A percentile compares a stretch with the other conserved stretches of the same genome.
These are phyloP conservation scores for Apiotrichum siamense DNA, from an alignment of 1,284 basidiomycete species.

Conservation along the genomic window DNA sequence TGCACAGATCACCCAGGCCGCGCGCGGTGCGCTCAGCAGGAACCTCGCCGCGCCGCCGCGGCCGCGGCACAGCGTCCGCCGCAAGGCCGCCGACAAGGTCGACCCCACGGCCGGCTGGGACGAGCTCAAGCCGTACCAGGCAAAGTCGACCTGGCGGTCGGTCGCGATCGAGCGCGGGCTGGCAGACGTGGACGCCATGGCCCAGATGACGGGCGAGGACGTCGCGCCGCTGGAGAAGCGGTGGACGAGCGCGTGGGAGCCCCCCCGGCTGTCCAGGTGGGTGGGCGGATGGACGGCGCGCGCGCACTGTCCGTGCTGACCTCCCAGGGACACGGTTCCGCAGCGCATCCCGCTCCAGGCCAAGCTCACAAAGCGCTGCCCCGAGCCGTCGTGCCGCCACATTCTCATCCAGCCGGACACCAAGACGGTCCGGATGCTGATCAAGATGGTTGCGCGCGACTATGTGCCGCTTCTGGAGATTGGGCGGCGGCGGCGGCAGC, in stretches of 20 bases:
- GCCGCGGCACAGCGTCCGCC: neutral
- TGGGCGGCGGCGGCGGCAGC: constrained; percentile 43
- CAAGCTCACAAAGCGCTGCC: constrained; percentile 92
- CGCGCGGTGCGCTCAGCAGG: constrained; percentile 33
- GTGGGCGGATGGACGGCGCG: constrained; percentile 28
- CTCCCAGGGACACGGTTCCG: constrained; percentile 52
- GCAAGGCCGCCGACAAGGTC: constrained; percentile 2
- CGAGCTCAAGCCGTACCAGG: constrained; percentile 34
- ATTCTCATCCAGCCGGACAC: constrained; percentile 97
- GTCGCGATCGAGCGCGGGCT: constrained; percentile 18
- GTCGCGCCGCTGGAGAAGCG: constrained; percentile 69
- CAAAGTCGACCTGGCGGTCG: constrained; percentile 33
- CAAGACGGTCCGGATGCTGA: constrained; percentile 91
- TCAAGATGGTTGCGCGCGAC: constrained; percentile 89
- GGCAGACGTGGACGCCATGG: constrained; percentile 48
- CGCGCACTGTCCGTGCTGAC: neutral
- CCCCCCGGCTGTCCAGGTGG: constrained; percentile 60
- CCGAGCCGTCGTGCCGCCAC: constrained; percentile 69
- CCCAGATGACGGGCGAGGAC: constrained; percentile 57
- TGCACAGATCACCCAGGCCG: constrained; percentile 40
- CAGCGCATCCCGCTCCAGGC: constrained; percentile 83
- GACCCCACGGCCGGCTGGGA: constrained; percentile 30
- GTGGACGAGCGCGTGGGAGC: constrained; percentile 74
- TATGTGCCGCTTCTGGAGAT: constrained; percentile 85
- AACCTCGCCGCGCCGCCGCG: constrained; percentile 18